These are phyloP conservation scores for Tausonia pullulans DNA, from an alignment of 1,284 basidiomycete genomes.

Conservation along the genomic window DNA sequence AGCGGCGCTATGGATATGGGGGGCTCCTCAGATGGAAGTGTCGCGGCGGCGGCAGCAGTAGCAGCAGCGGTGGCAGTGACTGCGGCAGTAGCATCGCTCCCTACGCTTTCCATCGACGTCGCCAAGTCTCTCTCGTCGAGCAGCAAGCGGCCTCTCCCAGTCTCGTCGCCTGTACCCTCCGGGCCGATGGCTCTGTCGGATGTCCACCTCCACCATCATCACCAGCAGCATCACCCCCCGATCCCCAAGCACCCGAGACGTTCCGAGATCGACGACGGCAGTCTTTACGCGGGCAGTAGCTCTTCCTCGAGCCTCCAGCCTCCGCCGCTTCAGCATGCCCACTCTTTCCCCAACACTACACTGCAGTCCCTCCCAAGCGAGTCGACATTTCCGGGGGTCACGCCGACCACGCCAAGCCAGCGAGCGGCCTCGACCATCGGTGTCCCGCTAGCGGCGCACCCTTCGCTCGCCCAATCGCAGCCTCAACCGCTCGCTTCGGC, in stretches of 20 bases:
- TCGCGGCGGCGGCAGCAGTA: no score
- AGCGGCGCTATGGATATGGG: no score
- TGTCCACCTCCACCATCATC: not conserved
- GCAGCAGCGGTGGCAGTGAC: no score
- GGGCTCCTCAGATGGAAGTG: no score
- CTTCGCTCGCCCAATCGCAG: no score
- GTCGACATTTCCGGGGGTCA: no score
- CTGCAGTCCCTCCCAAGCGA: no score
- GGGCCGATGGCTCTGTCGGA: not conserved
- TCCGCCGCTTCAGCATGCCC: conserved; percentile 31
- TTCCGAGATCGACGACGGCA: not conserved
- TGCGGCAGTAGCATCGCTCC: not conserved
- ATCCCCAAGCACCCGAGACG: not conserved
- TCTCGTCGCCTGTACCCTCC: conserved; percentile 1
- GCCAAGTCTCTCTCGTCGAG: not conserved
- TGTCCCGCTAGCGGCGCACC: no score
- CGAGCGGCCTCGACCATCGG: no score
- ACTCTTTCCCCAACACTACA: conserved; percentile 29
- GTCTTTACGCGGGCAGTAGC: not conserved
- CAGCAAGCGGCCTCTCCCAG: conserved; percentile 8
- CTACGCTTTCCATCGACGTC: conserved; percentile 6
- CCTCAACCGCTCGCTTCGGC: no score
- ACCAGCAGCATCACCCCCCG: not conserved
- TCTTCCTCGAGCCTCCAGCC: conserved; percentile 13
- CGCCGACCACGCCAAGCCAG: conserved; percentile 3